Percentiles rank a stretch among this genome's conserved stretches.
Conservation (phyloP, 75 land plant genomes). For the Isoetes taiwanensis region DNA sequence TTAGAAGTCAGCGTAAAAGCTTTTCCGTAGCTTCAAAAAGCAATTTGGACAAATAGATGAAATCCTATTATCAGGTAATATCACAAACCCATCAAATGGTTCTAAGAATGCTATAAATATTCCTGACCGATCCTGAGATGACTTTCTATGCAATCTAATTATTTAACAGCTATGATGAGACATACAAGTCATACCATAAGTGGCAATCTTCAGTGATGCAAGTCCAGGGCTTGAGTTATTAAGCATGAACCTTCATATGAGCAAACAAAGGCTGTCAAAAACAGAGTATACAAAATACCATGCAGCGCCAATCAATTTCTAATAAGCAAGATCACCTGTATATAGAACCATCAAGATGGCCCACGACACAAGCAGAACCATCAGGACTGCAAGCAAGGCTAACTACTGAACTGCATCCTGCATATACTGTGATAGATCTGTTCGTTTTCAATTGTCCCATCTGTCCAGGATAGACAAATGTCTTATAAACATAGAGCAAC, state of each 20-base stretch:
- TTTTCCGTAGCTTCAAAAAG: no score
- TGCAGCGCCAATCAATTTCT: no score
- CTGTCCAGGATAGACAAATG: not conserved
- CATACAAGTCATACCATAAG: not conserved
- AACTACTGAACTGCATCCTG: slow-evolving; percentile 17
- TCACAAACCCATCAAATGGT: no score
- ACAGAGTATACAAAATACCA: no score
- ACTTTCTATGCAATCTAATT: no score
- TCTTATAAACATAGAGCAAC: not conserved
- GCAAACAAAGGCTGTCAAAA: not conserved
- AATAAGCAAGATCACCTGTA: slow-evolving; percentile 29
- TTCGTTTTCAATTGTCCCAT: slow-evolving; percentile 31
- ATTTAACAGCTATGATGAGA: not conserved
- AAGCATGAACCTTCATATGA: slow-evolving; percentile 1
- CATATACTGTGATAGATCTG: slow-evolving; percentile 14
- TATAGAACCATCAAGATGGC: slow-evolving; percentile 31
- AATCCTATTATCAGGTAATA: no score
- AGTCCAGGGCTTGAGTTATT: slow-evolving; percentile 3
- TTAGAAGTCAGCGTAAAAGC: no score
- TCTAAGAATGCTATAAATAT: no score
- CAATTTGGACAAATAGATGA: no score
- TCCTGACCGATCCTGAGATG: no score
- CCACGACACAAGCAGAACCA: slow-evolving; percentile 21
- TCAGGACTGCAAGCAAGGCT: slow-evolving; percentile 27
- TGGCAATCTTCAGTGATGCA: not conserved